phyloP scores from a whole-genome alignment of 805 yeast species.

The Ogataea nonfermentans region DNA sequence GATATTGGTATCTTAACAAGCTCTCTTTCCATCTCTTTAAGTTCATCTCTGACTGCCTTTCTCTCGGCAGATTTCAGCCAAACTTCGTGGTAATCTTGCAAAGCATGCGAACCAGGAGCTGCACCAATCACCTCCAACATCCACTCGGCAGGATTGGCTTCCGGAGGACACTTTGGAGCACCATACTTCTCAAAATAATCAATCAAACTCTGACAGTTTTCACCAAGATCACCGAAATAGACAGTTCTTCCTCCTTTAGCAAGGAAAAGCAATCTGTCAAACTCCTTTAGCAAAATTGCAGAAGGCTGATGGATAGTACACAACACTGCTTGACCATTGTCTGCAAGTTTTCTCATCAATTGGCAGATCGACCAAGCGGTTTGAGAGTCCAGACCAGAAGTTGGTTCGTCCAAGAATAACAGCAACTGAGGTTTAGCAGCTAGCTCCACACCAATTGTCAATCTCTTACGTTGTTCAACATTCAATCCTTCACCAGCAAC shows the following conservation, averaged over 20 bases:
- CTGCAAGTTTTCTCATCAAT: constrained; percentile 50
- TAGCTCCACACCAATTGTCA: constrained; percentile 56
- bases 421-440: constrained; percentile 55
- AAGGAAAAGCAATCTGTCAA: constrained; percentile 71
- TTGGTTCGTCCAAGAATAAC: constrained; percentile 58
- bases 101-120: constrained; percentile 75
- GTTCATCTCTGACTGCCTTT: constrained; percentile 54
- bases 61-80: constrained; percentile 74
- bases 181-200: constrained; percentile 66
- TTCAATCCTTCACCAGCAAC: constrained; percentile 50
- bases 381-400: constrained; percentile 58
- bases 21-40: constrained; percentile 63
- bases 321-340: constrained; percentile 53
- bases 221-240: constrained; percentile 73
- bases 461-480: constrained; percentile 54
- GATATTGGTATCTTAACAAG: constrained; percentile 39
- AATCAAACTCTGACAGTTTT: constrained; percentile 52
- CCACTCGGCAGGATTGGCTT: constrained; percentile 88
- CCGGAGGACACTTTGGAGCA: constrained; percentile 61
- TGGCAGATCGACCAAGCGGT: constrained; percentile 61
- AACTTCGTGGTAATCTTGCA: constrained; percentile 69
- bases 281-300: constrained; percentile 71
- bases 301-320: constrained; percentile 88
- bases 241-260: constrained; percentile 72
- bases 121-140: constrained; percentile 86